Evolutionary conservation across 192 early-diverging fungal species (phyloP).

Genomic region (Geosiphon pyriformis): DNA sequence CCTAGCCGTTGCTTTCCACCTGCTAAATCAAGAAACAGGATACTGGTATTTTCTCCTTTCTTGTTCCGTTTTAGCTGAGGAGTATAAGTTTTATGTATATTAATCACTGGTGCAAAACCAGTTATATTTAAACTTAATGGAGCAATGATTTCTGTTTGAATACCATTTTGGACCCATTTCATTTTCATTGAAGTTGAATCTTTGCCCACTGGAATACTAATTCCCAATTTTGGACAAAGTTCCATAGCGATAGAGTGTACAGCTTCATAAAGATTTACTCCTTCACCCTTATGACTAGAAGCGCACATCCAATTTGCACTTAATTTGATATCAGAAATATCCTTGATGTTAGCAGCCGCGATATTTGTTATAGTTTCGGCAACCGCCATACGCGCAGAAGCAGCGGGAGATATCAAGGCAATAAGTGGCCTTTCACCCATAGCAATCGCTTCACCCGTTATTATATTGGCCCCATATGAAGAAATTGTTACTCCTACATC

Average conservation of each 20-base stretch:
- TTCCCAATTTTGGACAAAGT: constrained; percentile 85
- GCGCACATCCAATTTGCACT: constrained; percentile 99
- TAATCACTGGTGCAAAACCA: constrained; percentile 83
- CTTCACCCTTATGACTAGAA: constrained; percentile 86
- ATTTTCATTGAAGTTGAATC: constrained; percentile 99
- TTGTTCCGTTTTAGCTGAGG: constrained; percentile 66
- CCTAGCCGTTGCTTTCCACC: constrained; percentile 81
- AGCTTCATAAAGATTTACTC: constrained; percentile 85
- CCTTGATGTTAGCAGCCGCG: constrained; percentile 76
- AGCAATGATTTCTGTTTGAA: constrained; percentile 64
- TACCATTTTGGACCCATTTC: constrained; percentile 61
- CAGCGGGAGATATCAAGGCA: constrained; percentile 78
- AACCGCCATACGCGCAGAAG: constrained; percentile 96
- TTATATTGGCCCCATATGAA: constrained; percentile 61
- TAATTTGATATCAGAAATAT: constrained; percentile 70
- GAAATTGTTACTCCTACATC: constrained; percentile 93
- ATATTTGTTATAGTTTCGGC: constrained; percentile 91
- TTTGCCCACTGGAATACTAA: constrained; percentile 98
- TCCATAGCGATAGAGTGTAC: constrained; percentile 91
- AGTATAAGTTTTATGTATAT: constrained; percentile 82
- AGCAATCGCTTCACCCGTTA: constrained; percentile 93
- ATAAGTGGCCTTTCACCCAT: constrained; percentile 94
- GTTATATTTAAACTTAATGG: constrained; percentile 92
- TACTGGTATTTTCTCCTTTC: constrained; percentile 42
- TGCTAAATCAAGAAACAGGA: constrained; percentile 86